Percentiles rank a stretch among this genome's conserved stretches.
phyloP scores from a whole-genome alignment of 1,284 basidiomycete genomes.

The Cerrena zonata region DNA sequence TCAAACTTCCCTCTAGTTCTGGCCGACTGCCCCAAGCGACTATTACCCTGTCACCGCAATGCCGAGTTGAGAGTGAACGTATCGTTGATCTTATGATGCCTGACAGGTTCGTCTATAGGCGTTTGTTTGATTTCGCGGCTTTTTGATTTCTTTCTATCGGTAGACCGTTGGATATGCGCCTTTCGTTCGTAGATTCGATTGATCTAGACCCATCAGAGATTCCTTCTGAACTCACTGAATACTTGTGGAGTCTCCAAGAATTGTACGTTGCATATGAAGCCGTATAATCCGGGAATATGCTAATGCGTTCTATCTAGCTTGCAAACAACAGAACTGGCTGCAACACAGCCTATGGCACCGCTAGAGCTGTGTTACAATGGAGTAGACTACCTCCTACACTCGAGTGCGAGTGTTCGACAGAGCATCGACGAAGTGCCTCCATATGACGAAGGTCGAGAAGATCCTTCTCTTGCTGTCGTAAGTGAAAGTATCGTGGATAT shows the following conservation, averaged over 20 bases:
- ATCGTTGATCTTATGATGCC: conserved; percentile 50
- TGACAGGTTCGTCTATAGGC: conserved; percentile 40
- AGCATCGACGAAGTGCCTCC: conserved; percentile 25
- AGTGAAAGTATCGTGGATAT: conserved; percentile 41
- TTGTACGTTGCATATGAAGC: conserved; percentile 36
- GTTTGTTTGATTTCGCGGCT: too few species aligned
- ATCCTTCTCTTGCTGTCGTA: conserved; percentile 8
- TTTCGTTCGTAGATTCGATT: conserved; percentile 34
- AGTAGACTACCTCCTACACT: conserved; percentile 44
- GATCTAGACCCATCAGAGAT: conserved; percentile 26
- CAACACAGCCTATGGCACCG: conserved; percentile 47
- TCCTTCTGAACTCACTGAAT: conserved; percentile 41
- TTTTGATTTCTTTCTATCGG: too few species aligned
- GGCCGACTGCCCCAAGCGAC: background rate
- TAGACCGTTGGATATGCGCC: conserved; percentile 29
- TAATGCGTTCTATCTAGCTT: background rate
- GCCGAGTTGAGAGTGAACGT: conserved; percentile 30
- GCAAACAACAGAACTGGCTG: conserved; percentile 27
- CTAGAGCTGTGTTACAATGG: conserved; percentile 37
- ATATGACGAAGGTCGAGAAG: background rate
- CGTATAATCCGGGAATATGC: background rate
- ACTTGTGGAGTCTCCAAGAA: conserved; percentile 34
- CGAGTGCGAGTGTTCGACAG: conserved; percentile 46
- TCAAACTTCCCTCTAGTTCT: background rate
- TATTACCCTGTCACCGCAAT: conserved; percentile 18